Percentiles rank a stretch among this genome's conserved stretches.
Conservation (phyloP, 1,139 yeast genomes). For the Lodderomyces pseudojiufengensis region DNA sequence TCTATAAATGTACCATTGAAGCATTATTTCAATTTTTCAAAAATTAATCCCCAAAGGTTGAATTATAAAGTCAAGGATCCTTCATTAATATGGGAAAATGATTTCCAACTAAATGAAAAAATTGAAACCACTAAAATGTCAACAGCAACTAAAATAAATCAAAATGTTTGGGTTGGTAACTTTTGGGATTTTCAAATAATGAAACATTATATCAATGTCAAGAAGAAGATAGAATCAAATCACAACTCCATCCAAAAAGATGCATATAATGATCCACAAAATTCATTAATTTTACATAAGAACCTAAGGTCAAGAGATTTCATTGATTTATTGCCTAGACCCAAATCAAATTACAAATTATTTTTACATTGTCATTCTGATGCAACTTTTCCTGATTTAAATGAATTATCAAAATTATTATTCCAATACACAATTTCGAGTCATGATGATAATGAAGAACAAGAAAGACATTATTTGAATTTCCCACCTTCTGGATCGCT, state of each 20-base stretch:
- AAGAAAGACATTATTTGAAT: constrained; percentile 42
- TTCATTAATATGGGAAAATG: constrained; percentile 55
- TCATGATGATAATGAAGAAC: constrained; percentile 15
- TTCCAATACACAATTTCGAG: constrained; percentile 29
- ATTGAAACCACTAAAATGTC: constrained; percentile 83
- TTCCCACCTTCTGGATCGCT: constrained; percentile 86
- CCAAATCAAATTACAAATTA: constrained; percentile 36
- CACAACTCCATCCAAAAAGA: constrained; percentile 17
- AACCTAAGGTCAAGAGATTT: constrained; percentile 2
- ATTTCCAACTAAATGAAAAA: constrained; percentile 69
- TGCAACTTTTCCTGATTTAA: constrained; percentile 50
- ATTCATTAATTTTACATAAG: constrained; percentile 14
- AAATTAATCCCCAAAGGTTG: constrained; percentile 7
- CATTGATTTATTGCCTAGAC: constrained; percentile 30
- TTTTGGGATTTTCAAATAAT: constrained; percentile 46
- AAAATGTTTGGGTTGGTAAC: constrained; percentile 78
- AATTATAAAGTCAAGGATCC: constrained; percentile 5
- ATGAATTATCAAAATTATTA: constrained; percentile 34
- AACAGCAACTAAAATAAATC: constrained; percentile 58
- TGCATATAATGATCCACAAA: constrained; percentile 45
- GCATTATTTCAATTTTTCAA: constrained; percentile 8
- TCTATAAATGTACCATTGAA: constrained; percentile 5
- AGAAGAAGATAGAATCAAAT: constrained; percentile 3
- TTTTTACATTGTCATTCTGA: constrained; percentile 49
- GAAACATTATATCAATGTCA: constrained; percentile 23